These are phyloP conservation scores for Trichophyton simii DNA, from an alignment of 2,329 filamentous ascomycete species.

Conservation along the genomic window DNA sequence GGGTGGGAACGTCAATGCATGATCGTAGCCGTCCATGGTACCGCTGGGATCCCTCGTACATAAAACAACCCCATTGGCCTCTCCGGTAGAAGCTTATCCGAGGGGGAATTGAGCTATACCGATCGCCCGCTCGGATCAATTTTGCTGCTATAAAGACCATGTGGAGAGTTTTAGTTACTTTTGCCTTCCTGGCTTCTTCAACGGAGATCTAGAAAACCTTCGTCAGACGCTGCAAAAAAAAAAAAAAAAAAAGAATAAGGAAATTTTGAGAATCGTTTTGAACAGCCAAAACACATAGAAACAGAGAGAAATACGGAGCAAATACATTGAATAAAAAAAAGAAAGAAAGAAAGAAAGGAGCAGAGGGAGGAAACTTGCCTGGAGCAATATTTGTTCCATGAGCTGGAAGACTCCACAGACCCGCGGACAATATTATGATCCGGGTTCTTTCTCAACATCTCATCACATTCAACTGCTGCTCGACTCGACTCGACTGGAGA, in stretches of 20 bases:
- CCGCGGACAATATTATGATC: background rate
- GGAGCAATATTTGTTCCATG: background rate
- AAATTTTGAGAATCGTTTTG: too few species aligned
- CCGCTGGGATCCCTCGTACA: background rate
- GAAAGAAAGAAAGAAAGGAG: background rate
- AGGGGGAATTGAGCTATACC: background rate
- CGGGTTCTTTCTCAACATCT: background rate
- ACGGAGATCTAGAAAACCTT: conserved; percentile 1
- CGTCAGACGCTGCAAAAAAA: background rate
- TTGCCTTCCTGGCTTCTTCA: background rate
- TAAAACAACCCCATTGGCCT: conserved; percentile 3
- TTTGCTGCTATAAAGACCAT: background rate
- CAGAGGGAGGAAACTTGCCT: background rate
- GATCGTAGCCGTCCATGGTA: background rate
- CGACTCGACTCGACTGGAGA: too few species aligned
- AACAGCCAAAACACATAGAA: background rate
- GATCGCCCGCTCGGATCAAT: conserved; percentile 2
- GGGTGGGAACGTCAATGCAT: background rate
- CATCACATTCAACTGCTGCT: background rate
- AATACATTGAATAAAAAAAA: background rate
- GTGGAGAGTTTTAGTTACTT: background rate
- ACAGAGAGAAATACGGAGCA: background rate
- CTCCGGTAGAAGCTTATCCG: background rate
- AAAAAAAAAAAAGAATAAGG: too few species aligned
- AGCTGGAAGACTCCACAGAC: background rate